Evolutionary conservation across 1,284 basidiomycete genomes (phyloP).

Genomic region (Psilocybe mexicana): DNA sequence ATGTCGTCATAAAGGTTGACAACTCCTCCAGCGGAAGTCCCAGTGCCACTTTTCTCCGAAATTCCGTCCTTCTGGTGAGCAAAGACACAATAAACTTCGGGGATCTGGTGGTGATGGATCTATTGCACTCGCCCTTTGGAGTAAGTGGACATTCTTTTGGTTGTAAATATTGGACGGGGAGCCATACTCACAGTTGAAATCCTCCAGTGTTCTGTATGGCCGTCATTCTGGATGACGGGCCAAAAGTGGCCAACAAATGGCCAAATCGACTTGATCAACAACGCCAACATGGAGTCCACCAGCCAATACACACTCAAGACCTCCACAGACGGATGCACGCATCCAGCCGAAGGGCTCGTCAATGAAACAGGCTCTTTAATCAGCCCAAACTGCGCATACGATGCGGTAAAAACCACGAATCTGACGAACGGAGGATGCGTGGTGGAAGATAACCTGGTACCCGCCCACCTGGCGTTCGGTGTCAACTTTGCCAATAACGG

Average conservation of each 20-base stretch:
- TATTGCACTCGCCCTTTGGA: conserved; percentile 6
- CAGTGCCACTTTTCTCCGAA: conserved; percentile 8
- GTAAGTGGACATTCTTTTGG: neutral
- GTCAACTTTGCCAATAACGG: conserved; percentile 28
- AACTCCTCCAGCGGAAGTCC: conserved; percentile 13
- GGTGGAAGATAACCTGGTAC: conserved; percentile 33
- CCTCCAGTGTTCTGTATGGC: conserved; percentile 23
- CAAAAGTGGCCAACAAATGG: conserved; percentile 47
- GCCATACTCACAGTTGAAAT: neutral
- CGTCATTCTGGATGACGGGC: conserved; percentile 30
- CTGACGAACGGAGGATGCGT: conserved; percentile 53
- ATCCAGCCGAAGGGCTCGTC: neutral
- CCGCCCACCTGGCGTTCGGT: conserved; percentile 3
- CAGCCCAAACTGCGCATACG: conserved; percentile 31
- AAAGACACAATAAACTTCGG: conserved; percentile 7
- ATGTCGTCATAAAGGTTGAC: conserved; percentile 25
- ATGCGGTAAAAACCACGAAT: neutral
- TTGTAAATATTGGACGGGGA: neutral
- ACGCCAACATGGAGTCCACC: conserved; percentile 7
- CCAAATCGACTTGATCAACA: conserved; percentile 7
- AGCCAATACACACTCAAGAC: conserved; percentile 7
- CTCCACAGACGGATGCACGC: neutral
- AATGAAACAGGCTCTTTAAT: conserved; percentile 58
- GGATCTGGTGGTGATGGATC: conserved; percentile 4
- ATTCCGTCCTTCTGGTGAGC: conserved; percentile 15